Percentiles rank a stretch among this genome's conserved stretches.
phyloP scores from a whole-genome alignment of 345 rosid species.

The Sapria himalayana region DNA sequence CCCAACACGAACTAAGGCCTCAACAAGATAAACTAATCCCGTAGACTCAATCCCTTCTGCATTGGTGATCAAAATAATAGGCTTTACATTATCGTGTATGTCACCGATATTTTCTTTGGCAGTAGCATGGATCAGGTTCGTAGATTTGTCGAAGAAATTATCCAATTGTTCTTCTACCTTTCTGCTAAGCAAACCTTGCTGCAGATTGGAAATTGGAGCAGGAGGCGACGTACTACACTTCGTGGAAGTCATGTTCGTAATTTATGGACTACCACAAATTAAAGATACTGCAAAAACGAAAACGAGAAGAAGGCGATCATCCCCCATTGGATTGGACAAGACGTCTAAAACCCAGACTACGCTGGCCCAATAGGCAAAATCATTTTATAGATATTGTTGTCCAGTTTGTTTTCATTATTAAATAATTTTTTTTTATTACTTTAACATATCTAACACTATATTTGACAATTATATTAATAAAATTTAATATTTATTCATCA shows the following conservation, averaged over 20 bases:
- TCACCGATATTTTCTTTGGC: conserved; percentile 16
- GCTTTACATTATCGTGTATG: conserved; percentile 35
- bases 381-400: no score
- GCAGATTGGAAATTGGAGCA: conserved; percentile 64
- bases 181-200: conserved; percentile 50
- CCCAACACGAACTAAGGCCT: conserved; percentile 58
- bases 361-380: no score
- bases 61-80: conserved; percentile 64
- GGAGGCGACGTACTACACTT: conserved; percentile 52
- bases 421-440: no score
- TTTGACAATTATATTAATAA: no score
- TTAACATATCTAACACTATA: no score
- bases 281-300: background rate
- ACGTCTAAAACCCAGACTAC: no score
- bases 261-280: background rate
- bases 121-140: conserved; percentile 34
- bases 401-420: no score
- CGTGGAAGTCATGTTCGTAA: conserved; percentile 22
- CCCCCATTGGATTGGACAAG: no score
- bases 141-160: conserved; percentile 10
- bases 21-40: conserved; percentile 70
- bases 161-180: conserved; percentile 13
- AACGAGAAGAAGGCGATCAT: background rate
- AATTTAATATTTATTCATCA: no score
- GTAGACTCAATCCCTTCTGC: conserved; percentile 84